Evolutionary conservation across 2,329 filamentous ascomycete species (phyloP), one percentile per base, ranked within the genome.

Genomic region (Penicillium sp.): DNA sequence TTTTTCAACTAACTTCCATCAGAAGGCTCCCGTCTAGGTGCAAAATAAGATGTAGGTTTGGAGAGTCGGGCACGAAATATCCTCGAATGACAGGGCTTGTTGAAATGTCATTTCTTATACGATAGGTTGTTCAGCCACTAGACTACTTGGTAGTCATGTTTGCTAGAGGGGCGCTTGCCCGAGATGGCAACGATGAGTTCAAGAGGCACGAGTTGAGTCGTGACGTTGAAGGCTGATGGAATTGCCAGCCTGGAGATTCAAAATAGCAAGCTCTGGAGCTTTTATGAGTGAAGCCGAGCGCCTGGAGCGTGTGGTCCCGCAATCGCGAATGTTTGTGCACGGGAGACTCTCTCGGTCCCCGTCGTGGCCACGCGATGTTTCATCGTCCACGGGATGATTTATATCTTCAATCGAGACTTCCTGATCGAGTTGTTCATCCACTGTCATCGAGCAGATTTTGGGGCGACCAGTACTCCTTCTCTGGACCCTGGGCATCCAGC

Each of bases 381-480:
- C 47, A 49, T 49, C 28, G 28, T 35, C 11, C 12, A 35, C n/a
- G 11, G 5, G 17, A 14, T 28, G 20, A 39, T 22, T 28, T 8
- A 11, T 54, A 6, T 17, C 3, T 22, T 11, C 11, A 34, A 15
- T 11, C 5, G 22, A 55, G 7, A 8, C 15, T 22, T 22, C 14
- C 38, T 42, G 51, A 14, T 1, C 8, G 7, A 48, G 3, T 5
- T 31, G 7, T 17, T 78, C 70, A 79, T 39, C 73, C 71, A 58
- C 72, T 76, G 56, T 80, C 77, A 61, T 75, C 76, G 12, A 81
- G 65, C 14, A 81, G 65, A 54, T 76, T 76, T 60, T 81, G 79
- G 8, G 80, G 80, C 28, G 80, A 81, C 95, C 95, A 99, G 70
- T 97, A 99, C 76, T 98, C 93, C 76, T 88, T 92, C 79, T 98